Percentiles rank a stretch among this genome's conserved stretches.
Evolutionary conservation across 257 asterid genomes (phyloP).

Genomic region (Primulina eburnea): DNA sequence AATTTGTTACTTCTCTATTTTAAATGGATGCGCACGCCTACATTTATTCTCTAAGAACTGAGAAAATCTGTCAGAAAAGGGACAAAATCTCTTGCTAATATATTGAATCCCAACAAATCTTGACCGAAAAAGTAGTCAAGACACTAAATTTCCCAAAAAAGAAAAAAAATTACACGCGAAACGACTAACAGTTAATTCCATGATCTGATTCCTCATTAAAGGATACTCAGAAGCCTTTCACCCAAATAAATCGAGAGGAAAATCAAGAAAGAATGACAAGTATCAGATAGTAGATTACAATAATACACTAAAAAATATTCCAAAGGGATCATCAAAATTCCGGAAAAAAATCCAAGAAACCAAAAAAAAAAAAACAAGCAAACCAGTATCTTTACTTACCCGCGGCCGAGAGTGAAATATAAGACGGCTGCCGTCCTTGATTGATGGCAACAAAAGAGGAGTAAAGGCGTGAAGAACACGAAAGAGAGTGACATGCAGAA

Average conservation of each 20-base stretch:
- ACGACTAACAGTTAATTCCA: conserved; percentile 3
- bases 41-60: conserved; percentile 2
- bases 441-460: conserved; percentile 15
- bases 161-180: background rate
- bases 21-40: background rate
- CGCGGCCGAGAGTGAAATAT: background rate
- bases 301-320: background rate
- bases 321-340: background rate
- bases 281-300: background rate
- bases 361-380: background rate
- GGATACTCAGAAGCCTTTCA: background rate
- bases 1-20: background rate
- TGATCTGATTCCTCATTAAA: conserved; percentile 10
- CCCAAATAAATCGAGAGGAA: no score
- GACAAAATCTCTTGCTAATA: conserved; percentile 3
- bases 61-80: conserved; percentile 25
- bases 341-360: background rate
- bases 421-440: background rate
- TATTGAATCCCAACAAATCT: conserved; percentile 6
- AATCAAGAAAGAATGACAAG: background rate
- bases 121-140: background rate
- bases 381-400: background rate
- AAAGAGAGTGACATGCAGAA: conserved; percentile 14
- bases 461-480: conserved; percentile 2
- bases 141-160: background rate